Percentiles rank a stretch among this genome's conserved stretches.
Evolutionary conservation across 768 basidiomycete genomes (phyloP).

Genomic region (Lentinula boryana): DNA sequence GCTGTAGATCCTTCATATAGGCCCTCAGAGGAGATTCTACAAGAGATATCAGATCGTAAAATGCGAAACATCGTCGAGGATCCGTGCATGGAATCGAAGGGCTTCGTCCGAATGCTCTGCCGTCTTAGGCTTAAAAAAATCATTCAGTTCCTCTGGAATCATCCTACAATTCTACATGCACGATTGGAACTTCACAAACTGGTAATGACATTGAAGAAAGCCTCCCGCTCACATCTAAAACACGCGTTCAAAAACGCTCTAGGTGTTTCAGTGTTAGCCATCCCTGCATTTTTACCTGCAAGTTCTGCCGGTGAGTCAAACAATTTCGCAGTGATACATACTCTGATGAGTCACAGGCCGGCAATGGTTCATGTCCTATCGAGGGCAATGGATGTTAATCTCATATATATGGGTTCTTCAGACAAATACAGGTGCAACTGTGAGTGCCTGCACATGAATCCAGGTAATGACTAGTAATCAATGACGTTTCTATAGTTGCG

Average conservation of each 20-base stretch:
- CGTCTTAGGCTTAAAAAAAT: conserved; percentile 8
- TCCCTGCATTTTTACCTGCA: conserved; percentile 36
- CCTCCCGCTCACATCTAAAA: conserved; percentile 23
- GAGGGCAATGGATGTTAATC: conserved; percentile 46
- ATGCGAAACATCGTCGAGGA: neutral
- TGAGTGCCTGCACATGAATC: conserved; percentile 4
- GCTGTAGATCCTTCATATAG: conserved; percentile 17
- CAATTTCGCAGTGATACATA: neutral
- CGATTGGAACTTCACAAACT: conserved; percentile 27
- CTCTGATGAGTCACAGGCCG: conserved; percentile 18
- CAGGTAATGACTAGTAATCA: neutral
- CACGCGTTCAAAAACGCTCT: conserved; percentile 42
- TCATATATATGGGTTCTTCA: conserved; percentile 47
- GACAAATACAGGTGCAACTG: conserved; percentile 46
- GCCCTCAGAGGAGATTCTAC: conserved; percentile 23
- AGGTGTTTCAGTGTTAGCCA: conserved; percentile 33
- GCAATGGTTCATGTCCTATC: conserved; percentile 29
- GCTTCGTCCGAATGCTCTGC: conserved; percentile 8
- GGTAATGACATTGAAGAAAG: conserved; percentile 26
- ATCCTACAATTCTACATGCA: conserved; percentile 17
- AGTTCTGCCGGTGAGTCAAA: conserved; percentile 23
- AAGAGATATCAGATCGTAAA: conserved; percentile 25
- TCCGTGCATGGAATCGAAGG: neutral
- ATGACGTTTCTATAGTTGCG: conserved; percentile 23
- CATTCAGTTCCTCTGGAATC: conserved; percentile 17